Evolutionary conservation across 73 alveolate genomes (phyloP).

Genomic region (Urostyla sp.): DNA sequence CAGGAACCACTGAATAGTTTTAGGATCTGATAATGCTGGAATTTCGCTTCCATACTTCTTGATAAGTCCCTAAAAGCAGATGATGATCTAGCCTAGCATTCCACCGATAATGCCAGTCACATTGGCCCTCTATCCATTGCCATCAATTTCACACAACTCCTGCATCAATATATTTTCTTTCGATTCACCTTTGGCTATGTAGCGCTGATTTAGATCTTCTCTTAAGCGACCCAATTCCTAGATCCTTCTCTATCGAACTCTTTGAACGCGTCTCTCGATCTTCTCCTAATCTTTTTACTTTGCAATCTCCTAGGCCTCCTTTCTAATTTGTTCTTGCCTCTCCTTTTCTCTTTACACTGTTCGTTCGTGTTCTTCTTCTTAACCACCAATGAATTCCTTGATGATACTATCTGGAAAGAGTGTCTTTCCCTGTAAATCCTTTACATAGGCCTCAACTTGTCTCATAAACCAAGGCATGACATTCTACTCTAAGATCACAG

Average conservation of each 20-base stretch:
- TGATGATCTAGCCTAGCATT: constrained; percentile 40
- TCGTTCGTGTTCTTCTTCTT: constrained; percentile 11
- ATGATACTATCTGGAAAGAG: constrained; percentile 31
- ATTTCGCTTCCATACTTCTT: constrained; percentile 29
- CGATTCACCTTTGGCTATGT: constrained; percentile 45
- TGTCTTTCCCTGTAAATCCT: background rate
- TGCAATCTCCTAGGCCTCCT: constrained; percentile 6
- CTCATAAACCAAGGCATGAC: constrained; percentile 68
- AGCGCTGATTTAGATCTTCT: constrained; percentile 44
- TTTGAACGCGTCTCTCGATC: background rate
- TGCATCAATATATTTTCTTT: constrained; percentile 44
- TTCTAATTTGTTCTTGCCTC: constrained; percentile 15
- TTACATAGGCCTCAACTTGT: constrained; percentile 35
- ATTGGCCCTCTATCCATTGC: background rate
- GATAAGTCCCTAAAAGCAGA: constrained; percentile 15
- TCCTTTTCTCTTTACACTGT: constrained; percentile 54
- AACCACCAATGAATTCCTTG: constrained; percentile 20
- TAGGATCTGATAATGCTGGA: constrained; percentile 9
- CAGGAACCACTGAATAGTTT: constrained; percentile 46
- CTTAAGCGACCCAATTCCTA: constrained; percentile 39
- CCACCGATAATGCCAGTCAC: constrained; percentile 63
- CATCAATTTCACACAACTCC: constrained; percentile 52
- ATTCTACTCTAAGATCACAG: constrained; percentile 39
- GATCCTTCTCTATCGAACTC: background rate
- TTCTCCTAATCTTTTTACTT: constrained; percentile 47